These are phyloP conservation scores for Claviceps fusiformis DNA, from an alignment of 2,329 filamentous ascomycete species.

Conservation along the genomic window DNA sequence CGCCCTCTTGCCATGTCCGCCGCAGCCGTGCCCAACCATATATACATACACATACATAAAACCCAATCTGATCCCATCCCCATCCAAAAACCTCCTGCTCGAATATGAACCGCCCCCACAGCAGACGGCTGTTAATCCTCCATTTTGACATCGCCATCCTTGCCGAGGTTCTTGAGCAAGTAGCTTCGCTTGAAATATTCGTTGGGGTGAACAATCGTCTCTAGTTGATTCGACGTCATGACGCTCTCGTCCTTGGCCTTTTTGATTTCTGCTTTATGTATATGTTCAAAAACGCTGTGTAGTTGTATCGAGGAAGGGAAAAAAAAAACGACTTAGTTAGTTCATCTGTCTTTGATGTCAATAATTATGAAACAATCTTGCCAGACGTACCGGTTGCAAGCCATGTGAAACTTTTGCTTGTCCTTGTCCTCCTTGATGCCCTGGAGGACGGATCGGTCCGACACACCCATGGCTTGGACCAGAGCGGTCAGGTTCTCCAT, in stretches of 20 bases:
- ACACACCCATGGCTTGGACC: conserved; percentile 66
- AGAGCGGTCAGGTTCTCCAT: conserved; percentile 71
- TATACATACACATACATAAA: not conserved
- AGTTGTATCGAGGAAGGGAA: not conserved
- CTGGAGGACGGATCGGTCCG: conserved; percentile 62
- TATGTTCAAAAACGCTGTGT: conserved; percentile 67
- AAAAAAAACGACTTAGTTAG: not conserved
- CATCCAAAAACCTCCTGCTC: not conserved
- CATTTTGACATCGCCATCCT: conserved; percentile 43
- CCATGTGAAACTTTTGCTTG: conserved; percentile 81
- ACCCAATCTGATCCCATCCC: not conserved
- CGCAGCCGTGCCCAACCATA: too few species aligned
- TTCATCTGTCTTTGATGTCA: not conserved
- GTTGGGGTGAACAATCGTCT: conserved; percentile 95
- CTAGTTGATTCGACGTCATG: conserved; percentile 62
- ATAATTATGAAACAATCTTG: not conserved
- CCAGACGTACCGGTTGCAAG: conserved; percentile 64
- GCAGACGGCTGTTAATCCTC: conserved; percentile 27
- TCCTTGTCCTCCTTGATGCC: conserved; percentile 82
- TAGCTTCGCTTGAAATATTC: conserved; percentile 96
- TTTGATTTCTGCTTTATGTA: conserved; percentile 67
- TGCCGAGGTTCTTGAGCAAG: conserved; percentile 65
- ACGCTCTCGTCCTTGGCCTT: conserved; percentile 61
- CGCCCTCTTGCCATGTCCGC: not conserved
- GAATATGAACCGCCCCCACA: not conserved